Evolutionary conservation across 108 stramenopile genomes (phyloP).

Genomic region (Pseudonitzschia pungens): DNA sequence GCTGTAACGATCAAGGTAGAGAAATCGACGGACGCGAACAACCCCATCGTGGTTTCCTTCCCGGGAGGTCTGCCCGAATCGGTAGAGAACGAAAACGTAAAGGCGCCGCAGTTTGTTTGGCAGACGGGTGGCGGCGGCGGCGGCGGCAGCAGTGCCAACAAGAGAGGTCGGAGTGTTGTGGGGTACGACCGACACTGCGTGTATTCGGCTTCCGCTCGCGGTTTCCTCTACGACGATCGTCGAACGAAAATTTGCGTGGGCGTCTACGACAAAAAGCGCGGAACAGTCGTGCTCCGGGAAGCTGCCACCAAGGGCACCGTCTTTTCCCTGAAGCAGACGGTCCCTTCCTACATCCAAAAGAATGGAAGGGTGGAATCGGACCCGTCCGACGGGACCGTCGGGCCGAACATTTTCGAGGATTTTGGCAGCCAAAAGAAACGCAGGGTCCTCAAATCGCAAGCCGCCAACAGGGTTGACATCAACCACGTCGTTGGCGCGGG

Average conservation of each 20-base stretch:
- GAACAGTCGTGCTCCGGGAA: slow-evolving; percentile 48
- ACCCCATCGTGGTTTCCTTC: slow-evolving; percentile 79
- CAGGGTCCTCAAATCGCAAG: slow-evolving; percentile 68
- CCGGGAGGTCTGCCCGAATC: slow-evolving; percentile 65
- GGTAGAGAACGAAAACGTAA: slow-evolving; percentile 6
- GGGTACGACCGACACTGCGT: slow-evolving; percentile 34
- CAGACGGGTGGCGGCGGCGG: slow-evolving; percentile 1
- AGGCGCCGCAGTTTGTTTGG: slow-evolving; percentile 18
- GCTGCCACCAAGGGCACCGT: slow-evolving; percentile 66
- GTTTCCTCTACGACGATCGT: slow-evolving; percentile 62
- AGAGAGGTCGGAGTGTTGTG: slow-evolving; percentile 24
- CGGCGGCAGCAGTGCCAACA: slow-evolving; percentile 4
- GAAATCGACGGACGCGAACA: slow-evolving; percentile 29
- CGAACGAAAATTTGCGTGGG: slow-evolving; percentile 69
- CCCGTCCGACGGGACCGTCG: slow-evolving; percentile 16
- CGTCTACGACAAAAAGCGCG: slow-evolving; percentile 55
- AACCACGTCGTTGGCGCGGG: slow-evolving; percentile 79
- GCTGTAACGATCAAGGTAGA: slow-evolving; percentile 28
- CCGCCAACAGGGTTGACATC: slow-evolving; percentile 79
- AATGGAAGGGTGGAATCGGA: slow-evolving; percentile 12
- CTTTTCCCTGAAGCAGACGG: slow-evolving; percentile 66
- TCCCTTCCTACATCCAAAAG: slow-evolving; percentile 52
- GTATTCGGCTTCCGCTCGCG: slow-evolving; percentile 40
- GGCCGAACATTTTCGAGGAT: slow-evolving; percentile 63
- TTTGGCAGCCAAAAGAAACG: slow-evolving; percentile 85